A percentile compares a stretch with the other conserved stretches of the same genome.
Evolutionary conservation across 257 asterid species (phyloP).

Genomic region (Plantago elongata): DNA sequence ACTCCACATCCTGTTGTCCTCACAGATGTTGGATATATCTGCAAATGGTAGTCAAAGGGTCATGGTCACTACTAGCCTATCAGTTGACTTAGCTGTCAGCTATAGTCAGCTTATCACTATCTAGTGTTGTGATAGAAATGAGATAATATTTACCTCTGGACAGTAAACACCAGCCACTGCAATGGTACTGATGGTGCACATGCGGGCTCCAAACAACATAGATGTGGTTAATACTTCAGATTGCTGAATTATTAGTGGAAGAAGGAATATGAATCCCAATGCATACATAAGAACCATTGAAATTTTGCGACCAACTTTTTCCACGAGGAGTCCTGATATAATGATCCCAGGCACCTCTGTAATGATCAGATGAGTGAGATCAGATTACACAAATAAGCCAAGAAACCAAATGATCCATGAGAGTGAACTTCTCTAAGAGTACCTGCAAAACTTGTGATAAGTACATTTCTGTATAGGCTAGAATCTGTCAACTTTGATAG

Average conservation of each 20-base stretch:
- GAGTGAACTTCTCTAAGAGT: not conserved
- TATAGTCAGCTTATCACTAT: too few relatives aligned
- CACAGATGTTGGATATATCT: slow-evolving; percentile 80
- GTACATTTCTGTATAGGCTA: slow-evolving; percentile 42
- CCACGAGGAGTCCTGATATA: slow-evolving; percentile 43
- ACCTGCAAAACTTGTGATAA: slow-evolving; percentile 67
- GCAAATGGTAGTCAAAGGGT: slow-evolving; percentile 4
- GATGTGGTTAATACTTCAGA: slow-evolving; percentile 32
- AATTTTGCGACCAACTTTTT: slow-evolving; percentile 51
- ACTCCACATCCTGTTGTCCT: slow-evolving; percentile 72
- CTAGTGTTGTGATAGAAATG: too few relatives aligned
- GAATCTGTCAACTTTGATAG: slow-evolving; percentile 23
- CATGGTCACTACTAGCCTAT: too few relatives aligned
- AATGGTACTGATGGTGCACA: slow-evolving; percentile 45
- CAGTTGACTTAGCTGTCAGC: too few relatives aligned
- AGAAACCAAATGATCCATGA: not conserved
- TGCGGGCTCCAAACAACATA: slow-evolving; percentile 54
- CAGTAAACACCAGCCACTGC: slow-evolving; percentile 45
- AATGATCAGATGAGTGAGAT: slow-evolving; percentile 1
- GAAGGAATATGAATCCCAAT: slow-evolving; percentile 38
- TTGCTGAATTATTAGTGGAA: slow-evolving; percentile 47
- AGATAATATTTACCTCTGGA: slow-evolving; percentile 46
- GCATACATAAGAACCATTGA: slow-evolving; percentile 46
- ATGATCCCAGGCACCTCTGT: slow-evolving; percentile 55
- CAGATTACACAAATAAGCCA: slow-evolving; percentile 5